Evolutionary conservation across 495 filamentous ascomycete genomes (phyloP).

Genomic region (Umbilicaria muhlenbergii): DNA sequence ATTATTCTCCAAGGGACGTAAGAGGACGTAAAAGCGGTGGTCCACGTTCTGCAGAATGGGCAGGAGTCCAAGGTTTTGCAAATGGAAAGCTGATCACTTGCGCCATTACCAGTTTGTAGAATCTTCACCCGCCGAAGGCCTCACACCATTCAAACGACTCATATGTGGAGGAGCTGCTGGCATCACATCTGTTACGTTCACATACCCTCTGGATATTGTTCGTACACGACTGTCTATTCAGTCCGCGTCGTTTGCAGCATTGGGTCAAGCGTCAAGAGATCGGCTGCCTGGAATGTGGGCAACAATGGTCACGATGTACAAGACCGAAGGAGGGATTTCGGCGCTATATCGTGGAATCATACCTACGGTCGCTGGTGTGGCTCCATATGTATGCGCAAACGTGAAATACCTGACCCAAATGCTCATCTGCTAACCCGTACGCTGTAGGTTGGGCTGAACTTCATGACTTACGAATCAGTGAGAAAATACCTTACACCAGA

Average conservation of each 20-base stretch:
- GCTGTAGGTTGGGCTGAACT: conserved; percentile 78
- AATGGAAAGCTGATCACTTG: conserved; percentile 4
- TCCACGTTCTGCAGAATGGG: background rate
- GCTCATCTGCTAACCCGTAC: conserved; percentile 10
- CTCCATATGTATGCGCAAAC: conserved; percentile 64
- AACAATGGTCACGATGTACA: conserved; percentile 73
- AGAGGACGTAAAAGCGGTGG: background rate
- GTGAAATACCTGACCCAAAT: background rate
- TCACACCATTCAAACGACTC: conserved; percentile 54
- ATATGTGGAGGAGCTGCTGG: conserved; percentile 79
- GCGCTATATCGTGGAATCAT: conserved; percentile 86
- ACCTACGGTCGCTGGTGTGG: conserved; percentile 88
- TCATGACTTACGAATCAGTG: conserved; percentile 90
- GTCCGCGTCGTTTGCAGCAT: conserved; percentile 77
- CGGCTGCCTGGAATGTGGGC: conserved; percentile 88
- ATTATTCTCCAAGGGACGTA: too few species aligned
- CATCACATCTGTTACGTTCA: conserved; percentile 76
- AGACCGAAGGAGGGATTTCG: conserved; percentile 66
- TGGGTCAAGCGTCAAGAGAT: conserved; percentile 35
- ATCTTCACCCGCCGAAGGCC: conserved; percentile 45
- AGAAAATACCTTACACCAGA: conserved; percentile 75
- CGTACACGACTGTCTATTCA: conserved; percentile 92
- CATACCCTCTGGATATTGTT: conserved; percentile 86
- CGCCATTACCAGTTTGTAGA: conserved; percentile 49
- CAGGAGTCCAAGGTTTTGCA: background rate